Evolutionary conservation across 352 stramenopile species (phyloP).

Genomic region (Phytophthora europaea): DNA sequence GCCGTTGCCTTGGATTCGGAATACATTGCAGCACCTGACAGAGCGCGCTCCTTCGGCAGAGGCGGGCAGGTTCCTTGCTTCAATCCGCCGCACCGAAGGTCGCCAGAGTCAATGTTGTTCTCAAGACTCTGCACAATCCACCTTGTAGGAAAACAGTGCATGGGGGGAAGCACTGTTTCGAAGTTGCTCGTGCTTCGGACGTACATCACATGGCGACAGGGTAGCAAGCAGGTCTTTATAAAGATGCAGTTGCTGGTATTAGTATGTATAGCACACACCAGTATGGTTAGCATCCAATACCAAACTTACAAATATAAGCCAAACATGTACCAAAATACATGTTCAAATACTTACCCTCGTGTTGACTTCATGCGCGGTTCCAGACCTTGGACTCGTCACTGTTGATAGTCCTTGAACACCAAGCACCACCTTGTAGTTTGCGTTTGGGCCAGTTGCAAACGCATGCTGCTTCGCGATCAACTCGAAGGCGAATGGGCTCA

Average conservation of each 20-base stretch:
- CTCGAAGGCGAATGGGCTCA: background rate
- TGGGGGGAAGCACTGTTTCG: slow-evolving; percentile 5
- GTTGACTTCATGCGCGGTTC: background rate
- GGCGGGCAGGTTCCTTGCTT: background rate
- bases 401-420: background rate
- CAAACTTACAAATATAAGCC: background rate
- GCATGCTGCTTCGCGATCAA: slow-evolving; percentile 4
- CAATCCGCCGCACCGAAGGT: background rate
- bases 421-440: slow-evolving; percentile 1
- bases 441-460: background rate
- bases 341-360: background rate
- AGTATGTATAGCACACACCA: background rate
- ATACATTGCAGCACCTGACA: slow-evolving; percentile 7
- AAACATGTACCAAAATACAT: background rate
- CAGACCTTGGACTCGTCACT: background rate
- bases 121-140: background rate
- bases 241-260: slow-evolving; percentile 18
- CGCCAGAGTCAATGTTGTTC: background rate
- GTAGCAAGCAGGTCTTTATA: background rate
- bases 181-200: background rate
- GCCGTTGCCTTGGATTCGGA: background rate
- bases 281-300: background rate
- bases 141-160: background rate
- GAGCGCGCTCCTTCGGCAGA: background rate
- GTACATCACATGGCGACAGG: slow-evolving; percentile 19